Conservation (phyloP, 306 rosid genomes). For the Nissolia schottii region DNA sequence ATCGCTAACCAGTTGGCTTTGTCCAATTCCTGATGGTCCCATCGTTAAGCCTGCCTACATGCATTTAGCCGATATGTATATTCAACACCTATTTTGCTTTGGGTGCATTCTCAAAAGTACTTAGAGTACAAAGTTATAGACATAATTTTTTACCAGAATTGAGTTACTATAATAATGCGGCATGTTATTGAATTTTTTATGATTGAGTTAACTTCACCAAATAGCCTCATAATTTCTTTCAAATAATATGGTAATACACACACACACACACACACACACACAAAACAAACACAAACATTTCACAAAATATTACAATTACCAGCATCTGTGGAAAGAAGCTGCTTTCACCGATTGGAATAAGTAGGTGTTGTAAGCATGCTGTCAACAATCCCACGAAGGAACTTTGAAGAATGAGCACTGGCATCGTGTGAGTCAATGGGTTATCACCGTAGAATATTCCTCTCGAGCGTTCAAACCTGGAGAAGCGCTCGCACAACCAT, state of each 20-base stretch:
- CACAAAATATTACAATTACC: slow-evolving; percentile 28
- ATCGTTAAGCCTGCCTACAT: slow-evolving; percentile 39
- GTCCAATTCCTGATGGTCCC: slow-evolving; percentile 51
- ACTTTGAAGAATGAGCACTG: slow-evolving; percentile 34
- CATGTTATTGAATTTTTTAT: too few relatives aligned
- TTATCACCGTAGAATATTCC: slow-evolving; percentile 39
- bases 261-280: too few relatives aligned
- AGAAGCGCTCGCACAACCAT: slow-evolving; percentile 25
- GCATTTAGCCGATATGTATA: background rate
- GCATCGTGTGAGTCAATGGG: slow-evolving; percentile 27
- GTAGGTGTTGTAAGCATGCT: slow-evolving; percentile 22
- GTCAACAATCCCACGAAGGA: slow-evolving; percentile 27
- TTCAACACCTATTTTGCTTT: background rate
- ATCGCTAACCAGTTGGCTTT: background rate
- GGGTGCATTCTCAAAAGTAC: background rate
- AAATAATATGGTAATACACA: too few relatives aligned
- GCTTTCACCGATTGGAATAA: slow-evolving; percentile 46
- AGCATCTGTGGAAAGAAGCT: slow-evolving; percentile 48
- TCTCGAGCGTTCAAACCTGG: background rate
- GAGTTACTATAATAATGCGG: too few relatives aligned
- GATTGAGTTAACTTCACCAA: too few relatives aligned
- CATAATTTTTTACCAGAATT: too few relatives aligned
- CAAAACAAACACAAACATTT: background rate
- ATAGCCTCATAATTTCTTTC: too few relatives aligned
- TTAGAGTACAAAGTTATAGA: too few relatives aligned